Percentiles rank a stretch among this genome's conserved stretches.
These are phyloP conservation scores for Epichloe festucae DNA, from an alignment of 2,329 filamentous ascomycete species.

Conservation along the genomic window DNA sequence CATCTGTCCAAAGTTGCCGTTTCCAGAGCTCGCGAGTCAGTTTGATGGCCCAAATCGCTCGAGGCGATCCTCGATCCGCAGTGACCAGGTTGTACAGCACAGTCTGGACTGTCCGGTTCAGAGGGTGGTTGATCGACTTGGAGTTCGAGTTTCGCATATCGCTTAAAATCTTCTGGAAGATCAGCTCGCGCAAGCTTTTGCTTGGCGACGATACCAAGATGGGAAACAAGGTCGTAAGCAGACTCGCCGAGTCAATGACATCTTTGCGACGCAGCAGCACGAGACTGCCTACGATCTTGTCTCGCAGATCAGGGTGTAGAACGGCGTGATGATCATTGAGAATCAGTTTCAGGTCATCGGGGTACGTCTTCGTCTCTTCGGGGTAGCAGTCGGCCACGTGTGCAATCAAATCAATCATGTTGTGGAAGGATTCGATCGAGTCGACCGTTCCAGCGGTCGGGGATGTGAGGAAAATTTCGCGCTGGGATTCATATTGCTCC, in stretches of 20 bases:
- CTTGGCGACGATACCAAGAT: constrained; percentile 85
- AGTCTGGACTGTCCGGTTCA: constrained; percentile 88
- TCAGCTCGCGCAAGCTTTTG: constrained; percentile 70
- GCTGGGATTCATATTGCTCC: constrained; percentile 81
- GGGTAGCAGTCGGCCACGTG: constrained; percentile 93
- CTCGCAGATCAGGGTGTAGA: constrained; percentile 72
- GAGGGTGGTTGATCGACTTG: constrained; percentile 77
- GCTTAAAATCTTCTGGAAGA: constrained; percentile 82
- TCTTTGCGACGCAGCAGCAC: constrained; percentile 84
- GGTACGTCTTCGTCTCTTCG: constrained; percentile 62
- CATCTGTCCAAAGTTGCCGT: constrained; percentile 88
- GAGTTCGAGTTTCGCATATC: constrained; percentile 81
- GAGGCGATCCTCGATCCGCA: constrained; percentile 70
- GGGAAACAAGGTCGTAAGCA: constrained; percentile 87
- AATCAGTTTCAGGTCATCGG: constrained; percentile 69
- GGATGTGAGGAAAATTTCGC: constrained; percentile 79
- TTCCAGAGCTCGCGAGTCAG: constrained; percentile 94
- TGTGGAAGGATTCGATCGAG: constrained; percentile 71
- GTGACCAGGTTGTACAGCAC: constrained; percentile 86
- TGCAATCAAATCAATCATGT: constrained; percentile 85
- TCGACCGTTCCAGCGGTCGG: constrained; percentile 66
- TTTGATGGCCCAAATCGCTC: constrained; percentile 92
- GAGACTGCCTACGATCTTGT: constrained; percentile 87
- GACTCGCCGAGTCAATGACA: constrained; percentile 68
- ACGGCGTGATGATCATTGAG: constrained; percentile 70